Base-by-base conservation (phyloP, 148 eudicot genomes). In the Heliamphora exappendiculata region DNA sequence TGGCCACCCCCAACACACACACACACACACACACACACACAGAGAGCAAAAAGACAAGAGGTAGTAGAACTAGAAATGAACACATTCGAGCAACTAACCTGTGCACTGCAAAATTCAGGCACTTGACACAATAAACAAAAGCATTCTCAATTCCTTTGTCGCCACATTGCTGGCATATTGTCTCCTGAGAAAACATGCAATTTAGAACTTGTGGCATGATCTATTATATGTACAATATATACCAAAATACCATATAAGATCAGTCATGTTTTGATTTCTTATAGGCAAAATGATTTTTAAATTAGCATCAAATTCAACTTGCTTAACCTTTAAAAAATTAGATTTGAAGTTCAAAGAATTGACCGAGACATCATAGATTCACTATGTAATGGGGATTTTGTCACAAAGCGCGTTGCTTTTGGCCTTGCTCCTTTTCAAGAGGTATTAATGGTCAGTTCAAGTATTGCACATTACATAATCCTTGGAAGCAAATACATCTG, bases 91-190 rank as follows among this genome's bases (percentile, higher is more conserved):
- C 62, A 74, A 76, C 82, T 76, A 80, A 90, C 94, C 91, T 82
- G 75, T 92, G 93, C 72, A 86, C 85, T 59, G 72, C 88, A 54
- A 82, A 76, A 55, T 82, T 72, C 59, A 82, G 81, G 81, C 93
- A 89, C 72, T 75, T 78, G 54, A 77, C 78, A 80, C 95, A 90
- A 78, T 79, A 87, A n/a, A 90, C 79, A 72, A 82, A 81, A 5
- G 87, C 82, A 80, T 89, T 82, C n/a, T 73, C 62, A 42, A 42
- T 77, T 65, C 93, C 91, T 81, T 41, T 65, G 54, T 79, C 87
- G 54, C 93, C 97, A 75, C 94, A 92, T 20, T 82, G 73, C 75
- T 81, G 87, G 78, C 93, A 92, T 67, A 86, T 60, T 17, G 81
- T 81, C 42, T 49, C 88, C 92, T 88, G 76, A 79, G 54, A 74